A percentile compares a stretch with the other conserved stretches of the same genome.
These are phyloP conservation scores for Lentinula raphanica DNA, from an alignment of 768 basidiomycete species.

Conservation along the genomic window DNA sequence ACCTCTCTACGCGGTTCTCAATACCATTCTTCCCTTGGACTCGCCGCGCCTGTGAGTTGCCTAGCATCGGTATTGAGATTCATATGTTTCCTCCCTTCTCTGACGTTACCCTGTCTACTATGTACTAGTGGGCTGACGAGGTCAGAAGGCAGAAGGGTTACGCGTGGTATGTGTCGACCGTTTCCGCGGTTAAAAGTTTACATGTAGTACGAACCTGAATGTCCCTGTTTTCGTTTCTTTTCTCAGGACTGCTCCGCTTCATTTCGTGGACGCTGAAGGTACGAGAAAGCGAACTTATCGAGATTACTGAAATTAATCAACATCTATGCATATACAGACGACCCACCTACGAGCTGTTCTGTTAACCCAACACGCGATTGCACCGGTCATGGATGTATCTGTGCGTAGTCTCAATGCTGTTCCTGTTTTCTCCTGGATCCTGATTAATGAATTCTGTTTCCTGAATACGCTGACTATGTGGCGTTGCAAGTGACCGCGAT, in stretches of 20 bases:
- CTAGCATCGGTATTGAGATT: not conserved
- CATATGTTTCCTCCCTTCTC: not conserved
- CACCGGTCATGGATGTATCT: slow-evolving; percentile 3
- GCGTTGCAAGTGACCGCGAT: slow-evolving; percentile 25
- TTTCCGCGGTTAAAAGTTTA: not conserved
- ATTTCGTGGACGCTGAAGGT: not conserved
- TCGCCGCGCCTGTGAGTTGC: not conserved
- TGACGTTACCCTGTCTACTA: not conserved
- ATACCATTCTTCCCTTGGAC: not conserved
- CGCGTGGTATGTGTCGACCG: not conserved
- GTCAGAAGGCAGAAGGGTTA: not conserved
- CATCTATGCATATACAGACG: not conserved
- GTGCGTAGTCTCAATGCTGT: not conserved
- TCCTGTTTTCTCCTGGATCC: not conserved
- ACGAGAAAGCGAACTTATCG: not conserved
- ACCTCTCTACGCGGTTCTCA: not conserved
- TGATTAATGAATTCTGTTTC: too few relatives aligned
- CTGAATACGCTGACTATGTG: too few relatives aligned
- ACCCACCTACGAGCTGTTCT: slow-evolving; percentile 23
- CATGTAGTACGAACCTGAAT: too few relatives aligned
- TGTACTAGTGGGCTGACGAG: not conserved
- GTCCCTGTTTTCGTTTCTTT: too few relatives aligned
- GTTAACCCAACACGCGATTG: slow-evolving; percentile 27
- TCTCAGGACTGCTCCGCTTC: not conserved
- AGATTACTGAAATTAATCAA: too few relatives aligned